Base-by-base conservation (phyloP, 2,329 filamentous ascomycete genomes). In the Venturia nashicola region DNA sequence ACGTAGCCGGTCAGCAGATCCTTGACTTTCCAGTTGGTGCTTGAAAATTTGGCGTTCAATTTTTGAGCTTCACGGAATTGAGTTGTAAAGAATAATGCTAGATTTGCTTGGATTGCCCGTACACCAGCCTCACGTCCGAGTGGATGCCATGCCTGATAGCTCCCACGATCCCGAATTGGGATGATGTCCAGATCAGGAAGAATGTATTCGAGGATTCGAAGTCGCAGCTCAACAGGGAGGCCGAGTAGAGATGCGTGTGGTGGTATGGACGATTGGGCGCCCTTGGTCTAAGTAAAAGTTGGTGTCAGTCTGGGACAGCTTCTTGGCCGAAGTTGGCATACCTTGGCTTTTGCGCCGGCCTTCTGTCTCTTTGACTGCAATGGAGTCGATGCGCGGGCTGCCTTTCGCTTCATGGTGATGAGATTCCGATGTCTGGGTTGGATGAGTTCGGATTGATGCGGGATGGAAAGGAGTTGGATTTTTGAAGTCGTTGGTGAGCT, bases 171-270 rank as follows among this genome's bases (percentile, higher is more conserved):
- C 3, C 60, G 60, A 32, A 34, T 55, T 11, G 34, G 42, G 23
- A 54, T 54, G 11, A 51, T 27, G 14, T 55, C 27, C 18, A 34
- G 23, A 57, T 63, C 61, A 40, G 61, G 61, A 4, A 63, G 61
- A 20, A 63, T 27, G 27, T 63, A 55, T 18, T 20, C 40, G 18
- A 63, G 61, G 36, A 63, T 57, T 57, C 57, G 61, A 42, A 63
- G 61, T 32, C 61, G 43, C 11, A 63, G 23, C 46, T 63, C 61
- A 39, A 16, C 34, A 32, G 61, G 61, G 16, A 63, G 32, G 9
- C 61, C 61, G 18, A 63, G 61, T 27, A 63, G 18, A 2, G 61
- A 63, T 20, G 61, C 43, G 11, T 27, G 39, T n/a, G 57, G 14
- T 5, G 48, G 48, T 5, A 55, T 34, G 3, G 48, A 34, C 12